Evolutionary conservation across 2,329 filamentous ascomycete genomes (phyloP), one percentile per base, ranked within the genome.

Genomic region (Hypoxylon sp.): DNA sequence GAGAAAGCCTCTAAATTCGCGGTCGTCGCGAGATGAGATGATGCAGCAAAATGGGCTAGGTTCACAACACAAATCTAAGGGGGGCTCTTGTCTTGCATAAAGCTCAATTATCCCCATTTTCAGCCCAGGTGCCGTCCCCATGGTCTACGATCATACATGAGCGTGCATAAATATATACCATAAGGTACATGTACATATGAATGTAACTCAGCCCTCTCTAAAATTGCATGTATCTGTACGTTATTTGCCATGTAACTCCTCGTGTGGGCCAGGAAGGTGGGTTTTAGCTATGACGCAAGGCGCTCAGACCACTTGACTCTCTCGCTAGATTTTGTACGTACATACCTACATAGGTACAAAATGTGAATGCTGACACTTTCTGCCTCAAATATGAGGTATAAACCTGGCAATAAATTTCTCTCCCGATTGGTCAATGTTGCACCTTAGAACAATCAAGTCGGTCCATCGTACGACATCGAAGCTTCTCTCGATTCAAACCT

Each of bases 391-490:
- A 45, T 60, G 57, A 69, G 67, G 67, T 63, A 60, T 67, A 67
- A 67, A 63, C 21, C 38, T 52, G 13, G 53, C 41, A 51, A 49
- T 50, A 45, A 57, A 46, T n/a, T 21, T 32, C n/a, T 30, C 34
- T 36, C 21, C 28, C 63, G 58, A 70, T 68, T 70, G 68, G 68
- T 28, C 65, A 68, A 68, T 70, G 52, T 55, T 7, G 14, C 17
- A 17, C 11, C 17, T 46, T 25, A 57, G 41, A 36, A 48, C 38
- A 52, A 13, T 13, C 21, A 57, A 61, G 49, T 25, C 48, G 28
- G 51, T 50, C n/a, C 38, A 68, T 70, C 68, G 65, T 70, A 70
- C 59, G 50, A 70, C 64, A 30, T 58, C 25, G 49, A 66, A 65
- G 58, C 64, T 67, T 66, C 51, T 46, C 34, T 19, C 46, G 13